Base-by-base conservation (phyloP, 2,329 filamentous ascomycete species). In the Diaporthe longicolla region DNA sequence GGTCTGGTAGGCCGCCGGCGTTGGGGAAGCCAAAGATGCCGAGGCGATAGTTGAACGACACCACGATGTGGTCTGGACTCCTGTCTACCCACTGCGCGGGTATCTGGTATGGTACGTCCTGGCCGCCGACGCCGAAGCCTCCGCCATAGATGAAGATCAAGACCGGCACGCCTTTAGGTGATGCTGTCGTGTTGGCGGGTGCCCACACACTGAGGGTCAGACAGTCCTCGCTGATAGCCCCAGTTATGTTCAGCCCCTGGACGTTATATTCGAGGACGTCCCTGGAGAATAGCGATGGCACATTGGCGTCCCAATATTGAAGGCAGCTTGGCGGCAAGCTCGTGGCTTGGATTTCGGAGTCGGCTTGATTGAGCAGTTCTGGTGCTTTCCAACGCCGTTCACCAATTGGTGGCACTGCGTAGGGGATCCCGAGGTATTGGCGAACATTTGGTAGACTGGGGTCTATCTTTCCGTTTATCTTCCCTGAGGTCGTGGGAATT, bases 21-120 rank as follows among this genome's bases (percentile, higher is more conserved):
- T 79, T 80, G 68, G 80, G 80, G 66, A 79, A 81, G 19, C 80
- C 80, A 40, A 81, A 79, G 76, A 82, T 79, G 74, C 79, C 78
- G 55, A 79, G 68, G 35, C 80, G 78, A 75, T 82, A 80, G 76
- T 82, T 81, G 75, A 81, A 79, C 7, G 76, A 72, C 4, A 82
- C 78, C 19, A 82, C 79, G 43, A 82, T 79, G 72, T 80, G 80
- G 50, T 40, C 48, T 65, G 79, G 78, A 7, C 77, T 77, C n/a
- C 79, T 75, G 63, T 81, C 70, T 5, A 82, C 75, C 80, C 81
- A 81, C 10, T 77, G 72, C 5, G 77, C 73, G 1, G 80, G 78
- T 35, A 80, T 76, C 65, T 79, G 78, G 58, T 79, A 80, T 1
- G 80, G 81, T 0, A 79, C 76, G 24, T 82, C 75, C 35, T 73